phyloP scores from a whole-genome alignment of 1,139 yeast species.

The Fermentozyma sake region DNA sequence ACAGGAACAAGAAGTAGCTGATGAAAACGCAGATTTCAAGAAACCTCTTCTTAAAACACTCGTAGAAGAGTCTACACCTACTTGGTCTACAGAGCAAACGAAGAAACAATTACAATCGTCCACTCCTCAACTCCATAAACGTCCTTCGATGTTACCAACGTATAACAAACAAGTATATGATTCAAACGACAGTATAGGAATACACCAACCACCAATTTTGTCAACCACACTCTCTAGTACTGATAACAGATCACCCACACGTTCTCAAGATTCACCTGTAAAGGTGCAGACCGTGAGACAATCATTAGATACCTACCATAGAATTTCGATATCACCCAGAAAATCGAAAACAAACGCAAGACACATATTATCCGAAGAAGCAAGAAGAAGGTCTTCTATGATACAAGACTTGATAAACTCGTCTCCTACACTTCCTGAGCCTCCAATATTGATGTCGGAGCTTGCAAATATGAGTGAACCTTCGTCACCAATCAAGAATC shows the following conservation, averaged over 20 bases:
- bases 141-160: conserved; percentile 11
- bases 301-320: conserved; percentile 32
- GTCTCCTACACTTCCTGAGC: conserved; percentile 49
- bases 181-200: conserved; percentile 18
- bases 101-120: conserved; percentile 25
- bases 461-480: conserved; percentile 10
- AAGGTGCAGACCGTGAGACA: conserved; percentile 28
- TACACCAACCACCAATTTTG: conserved; percentile 20
- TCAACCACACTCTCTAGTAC: conserved; percentile 11
- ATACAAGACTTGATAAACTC: conserved; percentile 43
- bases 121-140: conserved; percentile 30
- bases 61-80: conserved; percentile 33
- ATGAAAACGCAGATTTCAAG: conserved; percentile 11
- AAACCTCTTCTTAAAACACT: conserved; percentile 19
- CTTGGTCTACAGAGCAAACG: conserved; percentile 36
- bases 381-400: conserved; percentile 34
- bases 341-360: conserved; percentile 25
- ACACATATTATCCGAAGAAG: conserved; percentile 15
- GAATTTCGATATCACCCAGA: conserved; percentile 33
- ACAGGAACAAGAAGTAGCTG: conserved; percentile 1
- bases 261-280: conserved; percentile 7
- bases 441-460: conserved; percentile 39
- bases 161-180: conserved; percentile 14
- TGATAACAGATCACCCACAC: conserved; percentile 8
- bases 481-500: conserved; percentile 9